These are phyloP conservation scores for Microdochium paspali DNA, from an alignment of 2,329 filamentous ascomycete genomes.

Conservation along the genomic window DNA sequence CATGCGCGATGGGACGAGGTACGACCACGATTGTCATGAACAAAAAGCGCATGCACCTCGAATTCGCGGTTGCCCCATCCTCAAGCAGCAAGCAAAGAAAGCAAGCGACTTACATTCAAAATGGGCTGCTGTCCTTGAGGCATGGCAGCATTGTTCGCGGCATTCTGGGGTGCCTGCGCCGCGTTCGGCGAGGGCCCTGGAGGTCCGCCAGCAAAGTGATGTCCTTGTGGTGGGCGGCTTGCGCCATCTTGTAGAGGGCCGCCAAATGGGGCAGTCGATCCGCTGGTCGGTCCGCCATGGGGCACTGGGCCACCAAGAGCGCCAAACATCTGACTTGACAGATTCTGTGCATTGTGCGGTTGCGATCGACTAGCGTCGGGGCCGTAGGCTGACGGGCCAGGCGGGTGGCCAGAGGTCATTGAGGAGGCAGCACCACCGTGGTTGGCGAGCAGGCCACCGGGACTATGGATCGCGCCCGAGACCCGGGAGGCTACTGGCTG, in stretches of 20 bases:
- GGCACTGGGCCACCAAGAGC: conserved; percentile 17
- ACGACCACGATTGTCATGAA: too few species aligned
- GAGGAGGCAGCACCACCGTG: conserved; percentile 40
- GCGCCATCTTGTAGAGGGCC: conserved; percentile 49
- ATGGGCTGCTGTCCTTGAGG: conserved; percentile 79
- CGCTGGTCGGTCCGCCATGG: conserved; percentile 35
- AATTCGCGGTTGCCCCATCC: too few species aligned
- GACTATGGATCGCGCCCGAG: conserved; percentile 77
- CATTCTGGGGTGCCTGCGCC: conserved; percentile 19
- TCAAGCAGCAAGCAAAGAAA: too few species aligned
- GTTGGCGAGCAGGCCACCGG: conserved; percentile 75
- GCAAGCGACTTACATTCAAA: conserved; percentile 48
- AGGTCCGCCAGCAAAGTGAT: conserved; percentile 34
- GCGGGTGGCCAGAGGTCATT: conserved; percentile 36
- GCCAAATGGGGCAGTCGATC: conserved; percentile 39
- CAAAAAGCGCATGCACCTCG: too few species aligned
- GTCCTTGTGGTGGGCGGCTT: conserved; percentile 39
- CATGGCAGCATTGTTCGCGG: conserved; percentile 43
- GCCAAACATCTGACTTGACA: conserved; percentile 42
- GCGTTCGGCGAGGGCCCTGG: conserved; percentile 23
- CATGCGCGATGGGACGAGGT: too few species aligned
- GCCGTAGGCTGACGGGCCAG: conserved; percentile 43
- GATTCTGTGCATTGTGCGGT: conserved; percentile 41
- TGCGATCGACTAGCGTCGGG: conserved; percentile 39
- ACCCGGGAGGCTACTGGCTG: conserved; percentile 84